Percentiles rank a stretch among this genome's conserved stretches.
Conservation (phyloP, 306 rosid species). For the Cucurbita maxima region DNA sequence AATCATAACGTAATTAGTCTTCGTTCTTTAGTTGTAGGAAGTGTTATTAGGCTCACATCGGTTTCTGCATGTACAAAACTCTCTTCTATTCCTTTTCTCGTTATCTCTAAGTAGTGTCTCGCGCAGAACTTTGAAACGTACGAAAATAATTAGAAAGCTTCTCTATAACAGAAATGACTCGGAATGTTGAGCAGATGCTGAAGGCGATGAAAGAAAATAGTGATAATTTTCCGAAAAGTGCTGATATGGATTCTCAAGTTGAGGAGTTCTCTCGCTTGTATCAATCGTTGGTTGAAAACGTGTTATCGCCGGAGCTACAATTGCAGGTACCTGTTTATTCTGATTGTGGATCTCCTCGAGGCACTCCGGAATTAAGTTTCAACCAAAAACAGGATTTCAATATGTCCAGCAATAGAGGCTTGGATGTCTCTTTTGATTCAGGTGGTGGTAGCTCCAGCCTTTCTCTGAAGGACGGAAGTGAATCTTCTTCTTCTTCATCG, state of each 20-base stretch:
- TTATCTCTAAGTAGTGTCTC: background rate
- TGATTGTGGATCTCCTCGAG: conserved; percentile 20
- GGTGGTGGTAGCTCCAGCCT: conserved; percentile 34
- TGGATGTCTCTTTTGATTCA: conserved; percentile 37
- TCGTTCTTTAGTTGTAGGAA: background rate
- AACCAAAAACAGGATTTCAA: conserved; percentile 22
- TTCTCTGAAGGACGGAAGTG: conserved; percentile 30
- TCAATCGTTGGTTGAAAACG: conserved; percentile 23
- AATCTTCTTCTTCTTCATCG: conserved; percentile 33
- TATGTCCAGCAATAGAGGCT: conserved; percentile 17
- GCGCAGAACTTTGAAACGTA: background rate
- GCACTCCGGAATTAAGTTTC: conserved; percentile 24
- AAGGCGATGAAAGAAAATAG: conserved; percentile 24
- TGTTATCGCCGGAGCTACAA: conserved; percentile 6
- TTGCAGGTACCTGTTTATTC: conserved; percentile 29
- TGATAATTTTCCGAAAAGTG: background rate
- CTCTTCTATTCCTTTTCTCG: background rate
- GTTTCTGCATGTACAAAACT: background rate
- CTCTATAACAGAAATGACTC: conserved; percentile 23
- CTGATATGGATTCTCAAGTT: conserved; percentile 6
- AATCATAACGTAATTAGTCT: background rate
- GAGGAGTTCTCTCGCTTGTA: conserved; percentile 23
- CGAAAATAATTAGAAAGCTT: background rate
- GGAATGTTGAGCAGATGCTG: conserved; percentile 24
- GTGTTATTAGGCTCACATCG: background rate